Conservation (phyloP, 2,329 filamentous ascomycete species). For the Penicillium sp. region DNA sequence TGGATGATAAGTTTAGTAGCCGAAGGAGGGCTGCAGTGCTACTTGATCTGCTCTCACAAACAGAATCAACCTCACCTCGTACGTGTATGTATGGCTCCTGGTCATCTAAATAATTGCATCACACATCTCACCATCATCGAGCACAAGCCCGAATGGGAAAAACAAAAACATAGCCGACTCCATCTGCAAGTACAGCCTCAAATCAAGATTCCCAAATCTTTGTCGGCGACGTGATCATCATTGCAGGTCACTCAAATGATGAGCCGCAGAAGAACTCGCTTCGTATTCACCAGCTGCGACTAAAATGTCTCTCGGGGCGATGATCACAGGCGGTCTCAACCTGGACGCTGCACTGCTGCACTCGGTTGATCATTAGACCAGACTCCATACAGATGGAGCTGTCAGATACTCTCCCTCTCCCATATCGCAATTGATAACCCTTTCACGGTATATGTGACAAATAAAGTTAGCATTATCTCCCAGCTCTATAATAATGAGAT, state of each 20-base stretch:
- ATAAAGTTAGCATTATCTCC: too few relatives aligned
- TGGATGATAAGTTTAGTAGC: not conserved
- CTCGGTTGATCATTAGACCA: not conserved
- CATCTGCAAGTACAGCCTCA: not conserved
- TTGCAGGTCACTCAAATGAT: not conserved
- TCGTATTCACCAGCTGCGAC: slow-evolving; percentile 9
- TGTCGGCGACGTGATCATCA: not conserved
- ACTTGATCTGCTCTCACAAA: not conserved
- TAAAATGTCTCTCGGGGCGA: slow-evolving; percentile 12
- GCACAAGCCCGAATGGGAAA: not conserved
- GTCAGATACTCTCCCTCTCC: too few relatives aligned
- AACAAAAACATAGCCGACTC: not conserved
- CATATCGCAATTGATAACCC: too few relatives aligned
- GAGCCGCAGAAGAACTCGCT: slow-evolving; percentile 4
- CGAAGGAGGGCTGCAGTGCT: not conserved
- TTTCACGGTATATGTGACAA: too few relatives aligned
- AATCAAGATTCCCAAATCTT: not conserved
- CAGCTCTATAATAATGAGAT: too few relatives aligned
- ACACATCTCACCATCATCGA: not conserved
- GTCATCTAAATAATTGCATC: not conserved
- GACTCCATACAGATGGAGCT: too few relatives aligned
- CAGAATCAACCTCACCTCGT: not conserved
- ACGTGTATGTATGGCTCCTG: not conserved
- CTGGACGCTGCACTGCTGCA: not conserved
- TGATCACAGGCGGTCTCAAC: slow-evolving; percentile 2